Conservation (phyloP, 169 alveolate species). For the Babesia caballi region DNA sequence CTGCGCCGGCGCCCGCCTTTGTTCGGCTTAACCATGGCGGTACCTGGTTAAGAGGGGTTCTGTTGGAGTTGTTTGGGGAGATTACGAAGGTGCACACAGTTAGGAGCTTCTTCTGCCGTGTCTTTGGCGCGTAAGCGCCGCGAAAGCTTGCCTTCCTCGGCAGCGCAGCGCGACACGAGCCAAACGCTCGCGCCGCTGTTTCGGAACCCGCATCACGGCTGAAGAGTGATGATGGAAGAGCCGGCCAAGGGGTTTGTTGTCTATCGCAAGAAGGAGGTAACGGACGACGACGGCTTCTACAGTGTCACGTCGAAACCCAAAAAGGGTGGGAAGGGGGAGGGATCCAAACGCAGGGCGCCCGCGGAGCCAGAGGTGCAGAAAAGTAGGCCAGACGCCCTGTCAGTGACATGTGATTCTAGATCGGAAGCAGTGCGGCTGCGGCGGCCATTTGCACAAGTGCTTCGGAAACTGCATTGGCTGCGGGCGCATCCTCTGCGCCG, state of each 20-base stretch:
- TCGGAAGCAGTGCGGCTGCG: slow-evolving; percentile 47
- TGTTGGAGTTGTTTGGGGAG: too few relatives aligned
- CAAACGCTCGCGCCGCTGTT: too few relatives aligned
- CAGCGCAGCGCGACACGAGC: not conserved
- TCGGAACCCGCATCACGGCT: not conserved
- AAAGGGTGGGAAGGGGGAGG: not conserved
- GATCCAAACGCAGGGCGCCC: not conserved
- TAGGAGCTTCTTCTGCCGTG: not conserved
- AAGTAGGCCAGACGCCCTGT: not conserved
- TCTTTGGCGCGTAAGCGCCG: not conserved
- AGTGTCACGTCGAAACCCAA: slow-evolving; percentile 1
- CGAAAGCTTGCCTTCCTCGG: not conserved
- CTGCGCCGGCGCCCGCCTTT: too few relatives aligned
- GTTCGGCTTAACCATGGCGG: too few relatives aligned
- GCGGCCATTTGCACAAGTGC: slow-evolving; percentile 15
- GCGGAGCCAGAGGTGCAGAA: not conserved
- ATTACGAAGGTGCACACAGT: not conserved
- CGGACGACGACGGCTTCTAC: slow-evolving; percentile 8
- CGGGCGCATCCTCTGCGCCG: slow-evolving; percentile 36
- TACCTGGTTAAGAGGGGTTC: too few relatives aligned
- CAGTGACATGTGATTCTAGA: not conserved
- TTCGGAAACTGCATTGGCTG: slow-evolving; percentile 60
- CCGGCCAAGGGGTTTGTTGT: not conserved
- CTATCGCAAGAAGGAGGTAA: slow-evolving; percentile 26
- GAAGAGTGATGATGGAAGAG: not conserved